phyloP scores from a whole-genome alignment of 805 yeast species.

The Zygoascus tannicola region DNA sequence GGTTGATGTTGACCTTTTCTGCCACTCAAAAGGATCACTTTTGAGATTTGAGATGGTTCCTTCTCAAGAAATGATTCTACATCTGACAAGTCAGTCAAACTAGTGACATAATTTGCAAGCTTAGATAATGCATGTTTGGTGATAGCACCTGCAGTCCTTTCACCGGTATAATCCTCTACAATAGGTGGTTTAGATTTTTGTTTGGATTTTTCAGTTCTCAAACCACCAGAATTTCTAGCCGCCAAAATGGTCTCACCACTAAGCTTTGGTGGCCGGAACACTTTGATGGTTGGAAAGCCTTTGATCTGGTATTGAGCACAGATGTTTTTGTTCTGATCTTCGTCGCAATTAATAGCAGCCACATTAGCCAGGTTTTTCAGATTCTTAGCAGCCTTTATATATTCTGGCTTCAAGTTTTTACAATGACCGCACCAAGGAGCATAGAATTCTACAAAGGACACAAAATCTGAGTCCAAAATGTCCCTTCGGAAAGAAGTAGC shows the following conservation, averaged over 20 bases:
- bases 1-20: conserved; percentile 13
- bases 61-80: conserved; percentile 18
- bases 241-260: conserved; percentile 4
- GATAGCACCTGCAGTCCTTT: conserved; percentile 22
- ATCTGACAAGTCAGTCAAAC: conserved; percentile 14
- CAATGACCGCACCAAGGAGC: conserved; percentile 99
- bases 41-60: conserved; percentile 18
- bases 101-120: conserved; percentile 24
- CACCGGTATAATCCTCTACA: conserved; percentile 25
- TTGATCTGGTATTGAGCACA: conserved; percentile 57
- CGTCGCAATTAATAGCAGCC: conserved; percentile 77
- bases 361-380: conserved; percentile 36
- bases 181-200: conserved; percentile 12
- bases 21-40: conserved; percentile 24
- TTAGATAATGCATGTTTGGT: conserved; percentile 21
- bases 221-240: conserved; percentile 8
- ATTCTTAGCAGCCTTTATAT: conserved; percentile 51
- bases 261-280: conserved; percentile 71
- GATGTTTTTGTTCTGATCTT: conserved; percentile 50
- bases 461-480: conserved; percentile 60
- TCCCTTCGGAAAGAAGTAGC: conserved; percentile 50
- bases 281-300: conserved; percentile 79
- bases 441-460: conserved; percentile 78
- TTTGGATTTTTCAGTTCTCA: conserved; percentile 3
- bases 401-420: conserved; percentile 53